Conservation (phyloP, 495 filamentous ascomycete species). For the Tuber umbilicatum region DNA sequence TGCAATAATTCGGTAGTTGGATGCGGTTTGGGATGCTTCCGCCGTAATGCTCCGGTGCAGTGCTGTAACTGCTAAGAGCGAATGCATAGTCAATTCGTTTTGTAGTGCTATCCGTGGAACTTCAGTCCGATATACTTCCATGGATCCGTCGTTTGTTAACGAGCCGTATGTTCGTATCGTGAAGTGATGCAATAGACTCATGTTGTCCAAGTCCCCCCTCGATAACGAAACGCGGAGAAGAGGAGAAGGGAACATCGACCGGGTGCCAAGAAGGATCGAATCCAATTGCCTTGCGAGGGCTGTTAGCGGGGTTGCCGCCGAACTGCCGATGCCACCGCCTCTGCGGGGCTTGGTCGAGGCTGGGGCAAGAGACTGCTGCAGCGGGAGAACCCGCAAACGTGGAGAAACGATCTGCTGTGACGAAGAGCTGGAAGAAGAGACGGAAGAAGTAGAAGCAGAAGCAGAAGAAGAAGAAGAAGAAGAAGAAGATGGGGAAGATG, state of each 20-base stretch:
- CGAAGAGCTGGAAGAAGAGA: neutral
- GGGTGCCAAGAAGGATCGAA: neutral
- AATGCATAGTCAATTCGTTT: neutral
- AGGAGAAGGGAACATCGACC: neutral
- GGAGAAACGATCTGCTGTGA: neutral
- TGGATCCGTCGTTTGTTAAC: neutral
- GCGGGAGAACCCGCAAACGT: neutral
- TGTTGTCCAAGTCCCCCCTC: neutral
- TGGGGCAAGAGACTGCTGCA: neutral
- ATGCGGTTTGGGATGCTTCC: neutral
- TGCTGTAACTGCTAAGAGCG: neutral
- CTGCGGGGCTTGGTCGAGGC: neutral
- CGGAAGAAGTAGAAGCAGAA: neutral
- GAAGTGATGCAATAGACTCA: neutral
- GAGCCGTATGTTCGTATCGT: neutral
- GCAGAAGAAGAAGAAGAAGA: neutral
- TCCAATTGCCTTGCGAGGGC: neutral
- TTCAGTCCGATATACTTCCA: neutral
- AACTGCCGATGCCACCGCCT: neutral
- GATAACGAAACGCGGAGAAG: neutral
- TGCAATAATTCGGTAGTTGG: neutral
- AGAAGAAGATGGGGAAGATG: neutral
- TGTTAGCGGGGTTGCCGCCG: neutral
- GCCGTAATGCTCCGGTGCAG: neutral
- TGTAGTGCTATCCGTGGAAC: neutral